phyloP scores from a whole-genome alignment of 2,329 filamentous ascomycete species.

The Talaromyces sp. region DNA sequence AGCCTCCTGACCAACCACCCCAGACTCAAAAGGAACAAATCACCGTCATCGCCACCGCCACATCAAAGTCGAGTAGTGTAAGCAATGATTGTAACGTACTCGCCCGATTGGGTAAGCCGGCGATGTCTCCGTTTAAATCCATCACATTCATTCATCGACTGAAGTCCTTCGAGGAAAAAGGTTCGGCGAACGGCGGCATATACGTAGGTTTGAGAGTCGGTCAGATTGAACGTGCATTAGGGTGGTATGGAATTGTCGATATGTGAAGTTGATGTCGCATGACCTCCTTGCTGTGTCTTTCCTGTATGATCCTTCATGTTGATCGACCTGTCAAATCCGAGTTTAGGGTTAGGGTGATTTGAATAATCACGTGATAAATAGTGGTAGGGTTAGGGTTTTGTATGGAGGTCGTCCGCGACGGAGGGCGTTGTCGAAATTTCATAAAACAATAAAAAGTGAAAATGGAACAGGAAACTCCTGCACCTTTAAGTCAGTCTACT shows the following conservation, averaged over 20 bases:
- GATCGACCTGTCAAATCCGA: neutral
- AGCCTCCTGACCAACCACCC: neutral
- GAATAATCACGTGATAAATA: neutral
- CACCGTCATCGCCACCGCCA: neutral
- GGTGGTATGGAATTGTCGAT: neutral
- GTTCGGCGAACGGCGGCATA: neutral
- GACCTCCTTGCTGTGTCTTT: neutral
- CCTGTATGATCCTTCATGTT: neutral
- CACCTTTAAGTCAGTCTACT: neutral
- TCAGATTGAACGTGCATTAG: neutral
- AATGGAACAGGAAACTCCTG: neutral
- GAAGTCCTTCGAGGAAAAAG: neutral
- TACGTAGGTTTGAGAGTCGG: neutral
- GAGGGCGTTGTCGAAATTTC: neutral
- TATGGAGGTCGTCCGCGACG: neutral
- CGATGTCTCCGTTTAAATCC: neutral
- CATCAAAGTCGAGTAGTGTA: neutral
- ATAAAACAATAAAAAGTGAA: neutral
- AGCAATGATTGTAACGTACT: neutral
- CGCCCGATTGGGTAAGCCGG: constrained; percentile 1
- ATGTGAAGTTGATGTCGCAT: neutral
- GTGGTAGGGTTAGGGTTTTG: neutral
- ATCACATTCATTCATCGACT: neutral
- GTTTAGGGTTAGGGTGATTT: neutral
- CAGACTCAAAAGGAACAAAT: neutral